These are phyloP conservation scores for Fraxinus americana DNA, from an alignment of 257 asterid species.

Conservation along the genomic window DNA sequence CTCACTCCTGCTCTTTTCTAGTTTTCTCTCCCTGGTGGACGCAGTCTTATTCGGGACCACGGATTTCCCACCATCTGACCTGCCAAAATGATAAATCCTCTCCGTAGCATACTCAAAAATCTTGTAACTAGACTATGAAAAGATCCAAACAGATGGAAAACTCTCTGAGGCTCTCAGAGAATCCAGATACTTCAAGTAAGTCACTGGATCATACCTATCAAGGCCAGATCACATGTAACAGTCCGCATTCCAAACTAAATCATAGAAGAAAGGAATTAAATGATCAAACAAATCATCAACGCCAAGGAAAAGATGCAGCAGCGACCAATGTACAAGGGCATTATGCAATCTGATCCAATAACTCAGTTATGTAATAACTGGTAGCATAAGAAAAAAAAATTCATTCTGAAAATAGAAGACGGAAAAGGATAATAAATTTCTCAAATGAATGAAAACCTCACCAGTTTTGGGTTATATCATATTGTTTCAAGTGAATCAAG, in stretches of 20 bases:
- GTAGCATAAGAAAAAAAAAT: not conserved
- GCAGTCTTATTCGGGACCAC: conserved; percentile 48
- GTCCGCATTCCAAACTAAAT: not conserved
- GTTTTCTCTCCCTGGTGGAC: conserved; percentile 69
- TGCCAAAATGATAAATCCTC: conserved; percentile 89
- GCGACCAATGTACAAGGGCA: not conserved
- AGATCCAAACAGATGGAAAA: conserved; percentile 96
- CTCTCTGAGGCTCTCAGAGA: conserved; percentile 98
- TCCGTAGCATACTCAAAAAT: conserved; percentile 89
- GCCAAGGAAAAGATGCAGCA: conserved; percentile 1
- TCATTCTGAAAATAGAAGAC: not conserved
- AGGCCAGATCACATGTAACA: conserved; percentile 23
- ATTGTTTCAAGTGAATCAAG: not conserved
- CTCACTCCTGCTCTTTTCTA: conserved; percentile 48
- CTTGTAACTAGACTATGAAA: conserved; percentile 96
- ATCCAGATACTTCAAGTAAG: conserved; percentile 91
- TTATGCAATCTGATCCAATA: not conserved
- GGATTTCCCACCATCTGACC: conserved; percentile 59
- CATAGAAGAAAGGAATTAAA: conserved; percentile 13
- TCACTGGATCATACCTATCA: conserved; percentile 93
- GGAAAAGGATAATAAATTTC: not conserved
- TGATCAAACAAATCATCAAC: conserved; percentile 18
- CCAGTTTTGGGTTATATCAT: not conserved
- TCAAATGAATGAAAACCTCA: not conserved
- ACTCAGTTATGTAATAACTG: not conserved